phyloP scores from a whole-genome alignment of 73 alveolate species.

The Urostyla sp. region DNA sequence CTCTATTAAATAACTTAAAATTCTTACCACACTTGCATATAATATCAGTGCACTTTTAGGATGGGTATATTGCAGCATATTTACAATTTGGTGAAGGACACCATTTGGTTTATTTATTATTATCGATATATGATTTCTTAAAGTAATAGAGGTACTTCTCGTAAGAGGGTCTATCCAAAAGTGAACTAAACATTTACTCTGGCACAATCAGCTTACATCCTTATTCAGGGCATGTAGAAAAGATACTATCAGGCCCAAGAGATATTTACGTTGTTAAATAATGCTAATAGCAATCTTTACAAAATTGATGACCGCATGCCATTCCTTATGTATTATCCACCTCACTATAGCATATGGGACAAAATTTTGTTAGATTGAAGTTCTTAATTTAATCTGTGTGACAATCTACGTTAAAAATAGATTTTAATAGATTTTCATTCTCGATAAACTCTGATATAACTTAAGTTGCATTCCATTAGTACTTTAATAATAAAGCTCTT shows the following conservation, averaged over 20 bases:
- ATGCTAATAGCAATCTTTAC: constrained; percentile 75
- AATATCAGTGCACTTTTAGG: constrained; percentile 77
- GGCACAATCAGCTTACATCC: constrained; percentile 82
- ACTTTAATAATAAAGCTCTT: constrained; percentile 16
- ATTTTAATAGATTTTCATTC: neutral
- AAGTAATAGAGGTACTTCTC: constrained; percentile 56
- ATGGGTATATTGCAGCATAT: constrained; percentile 74
- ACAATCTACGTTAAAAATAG: constrained; percentile 19
- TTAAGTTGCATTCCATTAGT: constrained; percentile 37
- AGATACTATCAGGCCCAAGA: constrained; percentile 72
- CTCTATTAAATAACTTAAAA: no score
- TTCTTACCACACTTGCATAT: constrained; percentile 81
- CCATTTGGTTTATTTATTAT: constrained; percentile 72
- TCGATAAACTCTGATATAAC: constrained; percentile 1
- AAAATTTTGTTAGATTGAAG: neutral
- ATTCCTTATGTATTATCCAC: constrained; percentile 51
- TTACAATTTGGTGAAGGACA: constrained; percentile 92
- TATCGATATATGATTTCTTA: constrained; percentile 82
- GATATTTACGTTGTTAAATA: constrained; percentile 64
- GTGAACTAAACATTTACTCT: constrained; percentile 59
- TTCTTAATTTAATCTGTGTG: neutral
- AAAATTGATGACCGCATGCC: constrained; percentile 80
- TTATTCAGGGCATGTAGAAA: constrained; percentile 70
- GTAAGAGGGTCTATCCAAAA: neutral
- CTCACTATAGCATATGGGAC: constrained; percentile 72